phyloP scores from a whole-genome alignment of 768 basidiomycete species.

The Myochromella boudieri region DNA sequence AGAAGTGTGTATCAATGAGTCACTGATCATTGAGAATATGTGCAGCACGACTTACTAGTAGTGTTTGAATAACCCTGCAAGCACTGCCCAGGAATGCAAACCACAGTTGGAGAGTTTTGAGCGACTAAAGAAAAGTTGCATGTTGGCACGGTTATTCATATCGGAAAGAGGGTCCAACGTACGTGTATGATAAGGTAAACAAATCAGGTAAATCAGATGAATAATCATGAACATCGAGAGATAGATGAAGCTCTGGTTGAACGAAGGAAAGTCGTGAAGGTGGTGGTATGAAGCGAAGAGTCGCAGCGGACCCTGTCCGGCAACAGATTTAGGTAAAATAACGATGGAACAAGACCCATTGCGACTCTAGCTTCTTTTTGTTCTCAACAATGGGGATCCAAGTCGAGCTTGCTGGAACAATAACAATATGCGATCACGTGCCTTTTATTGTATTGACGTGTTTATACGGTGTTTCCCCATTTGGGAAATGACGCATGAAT shows the following conservation, averaged over 20 bases:
- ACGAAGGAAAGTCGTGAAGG: conserved; percentile 14
- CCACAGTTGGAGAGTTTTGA: conserved; percentile 35
- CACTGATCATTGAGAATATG: background rate
- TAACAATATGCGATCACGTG: too few species aligned
- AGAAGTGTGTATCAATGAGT: background rate
- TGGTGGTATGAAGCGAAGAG: conserved; percentile 26
- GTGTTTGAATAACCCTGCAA: conserved; percentile 64
- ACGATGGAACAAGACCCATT: conserved; percentile 9
- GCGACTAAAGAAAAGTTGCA: conserved; percentile 6
- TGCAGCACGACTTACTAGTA: conserved; percentile 39
- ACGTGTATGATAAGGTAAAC: conserved; percentile 11
- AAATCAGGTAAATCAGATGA: conserved; percentile 6
- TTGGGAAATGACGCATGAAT: too few species aligned
- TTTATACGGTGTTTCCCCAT: too few species aligned
- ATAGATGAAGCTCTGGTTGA: conserved; percentile 13
- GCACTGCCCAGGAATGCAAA: conserved; percentile 75
- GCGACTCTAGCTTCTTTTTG: conserved; percentile 11
- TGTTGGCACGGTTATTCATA: background rate
- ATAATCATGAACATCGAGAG: conserved; percentile 23
- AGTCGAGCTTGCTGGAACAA: conserved; percentile 51
- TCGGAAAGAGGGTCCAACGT: background rate
- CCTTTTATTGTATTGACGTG: too few species aligned
- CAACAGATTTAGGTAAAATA: background rate
- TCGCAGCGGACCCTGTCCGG: background rate
- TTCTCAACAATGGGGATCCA: conserved; percentile 35